Evolutionary conservation across 208 protist genomes (phyloP), one percentile per base, ranked within the genome.

Genomic region (Leishmania tarentolae): DNA sequence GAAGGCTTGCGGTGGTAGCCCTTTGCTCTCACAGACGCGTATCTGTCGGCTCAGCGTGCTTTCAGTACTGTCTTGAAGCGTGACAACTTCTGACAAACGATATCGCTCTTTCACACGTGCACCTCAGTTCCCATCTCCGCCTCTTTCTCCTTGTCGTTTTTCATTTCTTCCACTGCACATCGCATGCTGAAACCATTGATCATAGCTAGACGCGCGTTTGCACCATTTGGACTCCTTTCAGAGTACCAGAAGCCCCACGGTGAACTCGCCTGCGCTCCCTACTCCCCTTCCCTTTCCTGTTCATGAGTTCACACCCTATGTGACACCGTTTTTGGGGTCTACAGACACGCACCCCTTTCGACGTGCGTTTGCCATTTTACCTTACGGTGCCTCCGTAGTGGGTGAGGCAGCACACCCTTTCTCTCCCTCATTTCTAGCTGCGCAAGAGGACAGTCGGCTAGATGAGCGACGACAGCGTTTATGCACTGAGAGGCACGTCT

Each of bases 401-500:
- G 2, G 2, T 21, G 21, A 53, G 44, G 44, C 68, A 35, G 68
- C 68, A 52, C 24, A 53, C 21, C 7, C 11, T 52, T 52, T 73
- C 68, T 52, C 37, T 73, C 19, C 11, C 68, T 52, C 68, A 37
- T 52, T 73, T 3, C 68, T 73, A 7, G 19, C 19, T 73, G 21
- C 44, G 42, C 40, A 47, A 73, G 40, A 73, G 44, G 11, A 73
- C 47, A 56, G 46, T 50, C 19, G 17, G 31, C 44, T 17, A 40
- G 50, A 79, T 79, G 76, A 91, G 89, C 88, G 85, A 80, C 28
- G 86, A 83, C 7, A 90, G 87, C 83, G 76, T 97, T 40, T 96
- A 90, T 87, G 92, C 93, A 40, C 83, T 97, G 66, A 86, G 83
- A 52, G 94, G 88, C 53, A 94, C 92, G 81, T 91, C 82, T 24